Evolutionary conservation across 257 asterid species (phyloP).

Genomic region (Striga asiatica): DNA sequence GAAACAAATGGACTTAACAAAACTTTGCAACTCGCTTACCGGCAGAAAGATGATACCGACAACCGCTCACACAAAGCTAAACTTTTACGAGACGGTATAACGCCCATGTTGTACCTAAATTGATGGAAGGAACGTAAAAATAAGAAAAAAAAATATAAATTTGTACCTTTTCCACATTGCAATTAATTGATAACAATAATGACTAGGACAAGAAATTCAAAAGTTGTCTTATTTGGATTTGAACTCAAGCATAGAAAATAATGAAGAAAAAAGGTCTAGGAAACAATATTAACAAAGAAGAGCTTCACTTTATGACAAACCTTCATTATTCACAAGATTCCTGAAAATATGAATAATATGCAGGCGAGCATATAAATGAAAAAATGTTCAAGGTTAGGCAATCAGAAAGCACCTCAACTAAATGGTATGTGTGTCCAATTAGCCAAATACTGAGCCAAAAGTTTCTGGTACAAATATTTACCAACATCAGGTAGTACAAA

Average conservation of each 20-base stretch:
- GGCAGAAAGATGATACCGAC: slow-evolving; percentile 79
- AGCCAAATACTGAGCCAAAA: too few species aligned
- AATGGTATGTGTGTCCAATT: too few species aligned
- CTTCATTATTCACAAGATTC: too few species aligned
- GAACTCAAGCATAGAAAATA: neutral
- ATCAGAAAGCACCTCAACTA: too few species aligned
- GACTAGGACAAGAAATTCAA: neutral
- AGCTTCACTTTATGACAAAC: too few species aligned
- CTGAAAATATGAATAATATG: too few species aligned
- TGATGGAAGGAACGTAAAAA: neutral
- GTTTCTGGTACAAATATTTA: too few species aligned
- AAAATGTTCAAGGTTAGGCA: too few species aligned
- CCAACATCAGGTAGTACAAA: too few species aligned
- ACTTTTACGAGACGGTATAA: slow-evolving; percentile 78
- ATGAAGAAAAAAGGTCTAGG: neutral
- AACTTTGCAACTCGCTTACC: slow-evolving; percentile 34
- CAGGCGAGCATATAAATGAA: too few species aligned
- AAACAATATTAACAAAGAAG: too few species aligned
- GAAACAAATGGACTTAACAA: neutral
- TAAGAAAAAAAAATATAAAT: neutral
- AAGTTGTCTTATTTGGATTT: neutral
- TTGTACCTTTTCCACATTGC: neutral
- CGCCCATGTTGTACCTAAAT: slow-evolving; percentile 90
- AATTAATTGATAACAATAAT: neutral
- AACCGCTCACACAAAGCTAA: slow-evolving; percentile 69